Evolutionary conservation across 495 filamentous ascomycete species (phyloP).

Genomic region (Penicillium samsonianum): DNA sequence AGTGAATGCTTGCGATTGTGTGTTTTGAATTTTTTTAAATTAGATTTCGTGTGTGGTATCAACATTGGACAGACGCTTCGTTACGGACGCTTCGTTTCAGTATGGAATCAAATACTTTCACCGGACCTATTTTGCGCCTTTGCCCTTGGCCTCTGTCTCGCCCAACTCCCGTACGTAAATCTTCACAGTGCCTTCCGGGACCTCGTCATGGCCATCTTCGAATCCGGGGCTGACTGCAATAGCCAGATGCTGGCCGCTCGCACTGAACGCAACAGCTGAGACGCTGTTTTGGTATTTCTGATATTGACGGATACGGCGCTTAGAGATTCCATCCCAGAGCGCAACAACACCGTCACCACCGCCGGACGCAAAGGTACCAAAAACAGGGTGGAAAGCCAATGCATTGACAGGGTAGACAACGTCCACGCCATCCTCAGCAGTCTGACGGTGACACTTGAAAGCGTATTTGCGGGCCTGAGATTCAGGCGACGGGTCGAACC

Average conservation of each 20-base stretch:
- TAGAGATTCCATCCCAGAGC: slow-evolving; percentile 91
- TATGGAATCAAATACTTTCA: neutral
- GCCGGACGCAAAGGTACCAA: slow-evolving; percentile 89
- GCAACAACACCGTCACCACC: slow-evolving; percentile 95
- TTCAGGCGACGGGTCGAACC: slow-evolving; percentile 85
- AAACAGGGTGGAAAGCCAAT: slow-evolving; percentile 84
- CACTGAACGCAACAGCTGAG: slow-evolving; percentile 71
- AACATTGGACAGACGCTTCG: slow-evolving; percentile 11
- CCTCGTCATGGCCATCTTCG: slow-evolving; percentile 84
- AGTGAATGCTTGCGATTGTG: slow-evolving; percentile 1
- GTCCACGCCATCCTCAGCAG: slow-evolving; percentile 65
- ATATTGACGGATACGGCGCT: slow-evolving; percentile 88
- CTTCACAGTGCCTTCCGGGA: slow-evolving; percentile 66
- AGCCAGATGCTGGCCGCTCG: slow-evolving; percentile 79
- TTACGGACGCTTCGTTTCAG: slow-evolving; percentile 8
- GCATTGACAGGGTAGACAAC: slow-evolving; percentile 95
- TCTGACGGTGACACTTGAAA: slow-evolving; percentile 95
- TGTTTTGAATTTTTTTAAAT: slow-evolving; percentile 1
- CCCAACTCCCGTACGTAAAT: slow-evolving; percentile 80
- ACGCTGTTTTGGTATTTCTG: slow-evolving; percentile 79
- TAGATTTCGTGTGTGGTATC: slow-evolving; percentile 11
- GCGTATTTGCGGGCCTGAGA: slow-evolving; percentile 93
- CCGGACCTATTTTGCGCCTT: slow-evolving; percentile 59
- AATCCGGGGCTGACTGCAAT: slow-evolving; percentile 87
- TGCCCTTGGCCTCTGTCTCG: slow-evolving; percentile 87